phyloP scores from a whole-genome alignment of 768 basidiomycete species.

The Boletus vinaceobasis region DNA sequence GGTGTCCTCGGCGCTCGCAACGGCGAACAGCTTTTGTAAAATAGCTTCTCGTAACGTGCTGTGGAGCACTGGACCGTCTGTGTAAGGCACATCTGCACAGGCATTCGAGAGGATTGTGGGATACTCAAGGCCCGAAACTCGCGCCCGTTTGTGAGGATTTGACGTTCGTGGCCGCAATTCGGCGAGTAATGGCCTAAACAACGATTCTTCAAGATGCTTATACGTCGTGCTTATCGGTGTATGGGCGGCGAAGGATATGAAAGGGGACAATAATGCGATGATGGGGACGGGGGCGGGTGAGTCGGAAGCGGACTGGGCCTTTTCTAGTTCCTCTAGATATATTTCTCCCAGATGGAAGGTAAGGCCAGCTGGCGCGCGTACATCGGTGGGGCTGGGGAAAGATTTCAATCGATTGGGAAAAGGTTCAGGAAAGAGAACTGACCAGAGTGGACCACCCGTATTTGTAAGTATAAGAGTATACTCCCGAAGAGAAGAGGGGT shows the following conservation, averaged over 20 bases:
- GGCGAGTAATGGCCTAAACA: slow-evolving; percentile 67
- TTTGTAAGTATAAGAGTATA: slow-evolving; percentile 67
- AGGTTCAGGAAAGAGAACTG: slow-evolving; percentile 16
- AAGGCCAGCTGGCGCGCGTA: slow-evolving; percentile 71
- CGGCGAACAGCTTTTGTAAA: slow-evolving; percentile 62
- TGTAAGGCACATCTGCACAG: slow-evolving; percentile 41
- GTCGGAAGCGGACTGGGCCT: slow-evolving; percentile 38
- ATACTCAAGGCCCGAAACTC: slow-evolving; percentile 33
- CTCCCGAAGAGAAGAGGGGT: slow-evolving; percentile 45
- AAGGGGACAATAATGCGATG: slow-evolving; percentile 60
- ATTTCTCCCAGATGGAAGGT: slow-evolving; percentile 87
- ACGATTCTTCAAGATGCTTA: slow-evolving; percentile 63
- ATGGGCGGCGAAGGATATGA: slow-evolving; percentile 66
- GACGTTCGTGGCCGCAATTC: slow-evolving; percentile 43
- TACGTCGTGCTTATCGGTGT: slow-evolving; percentile 64
- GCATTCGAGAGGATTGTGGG: slow-evolving; percentile 49
- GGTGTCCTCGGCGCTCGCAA: slow-evolving; percentile 71
- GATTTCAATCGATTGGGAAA: slow-evolving; percentile 4
- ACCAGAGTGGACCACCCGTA: slow-evolving; percentile 86
- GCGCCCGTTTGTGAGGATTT: slow-evolving; percentile 48
- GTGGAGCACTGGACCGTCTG: slow-evolving; percentile 37
- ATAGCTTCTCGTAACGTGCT: slow-evolving; percentile 50
- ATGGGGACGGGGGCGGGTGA: slow-evolving; percentile 45
- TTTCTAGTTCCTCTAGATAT: slow-evolving; percentile 87
- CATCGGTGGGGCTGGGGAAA: slow-evolving; percentile 57